Evolutionary conservation across 163 green algal species (phyloP), one percentile per base, ranked within the genome.

Genomic region (Coccomyxa subellipsoidea): DNA sequence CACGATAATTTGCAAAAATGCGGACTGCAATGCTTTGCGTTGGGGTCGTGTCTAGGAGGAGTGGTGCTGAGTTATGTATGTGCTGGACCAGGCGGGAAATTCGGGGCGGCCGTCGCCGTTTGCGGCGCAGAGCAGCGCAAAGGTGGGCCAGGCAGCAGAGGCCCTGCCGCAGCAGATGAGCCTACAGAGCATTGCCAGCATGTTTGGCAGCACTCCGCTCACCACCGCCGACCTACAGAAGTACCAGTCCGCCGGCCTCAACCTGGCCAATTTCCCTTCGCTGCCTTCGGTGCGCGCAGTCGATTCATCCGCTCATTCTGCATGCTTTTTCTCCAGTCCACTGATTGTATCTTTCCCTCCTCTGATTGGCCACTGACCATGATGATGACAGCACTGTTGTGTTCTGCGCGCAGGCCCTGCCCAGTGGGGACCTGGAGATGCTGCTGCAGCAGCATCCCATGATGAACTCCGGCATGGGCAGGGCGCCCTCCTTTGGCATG

Each of bases 401-500:
- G 47, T 27, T 59, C 15, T 4, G 66, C 8, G 66, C 6, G 69
- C 69, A 83, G 77, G 78, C 72, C 34, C 80, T 85, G 83, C 37
- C 81, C n/a, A 90, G 85, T 76, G 85, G 82, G 35, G 87, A 88
- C n/a, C 83, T 91, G 73, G 87, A 89, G 69, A 34, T 78, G 53
- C 81, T 91, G 53, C 80, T 91, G 75, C 76, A 82, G 12, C 83
- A 89, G 80, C 76, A 77, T 53, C 29, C 27, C 66, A 23, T 31
- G 31, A 23, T 84, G 70, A n/a, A n/a, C n/a, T 31, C 38, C n/a
- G 29, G 12, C 79, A 79, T 82, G 78, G 78, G 78, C 54, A 7
- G 76, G 40, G 34, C 59, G 34, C 54, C 54, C 21, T 82, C 82
- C 81, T 76, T 90, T 71, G 78, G 82, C 83, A 86, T 91, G 4